A percentile compares a stretch with the other conserved stretches of the same genome.
Conservation (phyloP, 768 basidiomycete genomes). For the Macrolepiota fuliginosa region DNA sequence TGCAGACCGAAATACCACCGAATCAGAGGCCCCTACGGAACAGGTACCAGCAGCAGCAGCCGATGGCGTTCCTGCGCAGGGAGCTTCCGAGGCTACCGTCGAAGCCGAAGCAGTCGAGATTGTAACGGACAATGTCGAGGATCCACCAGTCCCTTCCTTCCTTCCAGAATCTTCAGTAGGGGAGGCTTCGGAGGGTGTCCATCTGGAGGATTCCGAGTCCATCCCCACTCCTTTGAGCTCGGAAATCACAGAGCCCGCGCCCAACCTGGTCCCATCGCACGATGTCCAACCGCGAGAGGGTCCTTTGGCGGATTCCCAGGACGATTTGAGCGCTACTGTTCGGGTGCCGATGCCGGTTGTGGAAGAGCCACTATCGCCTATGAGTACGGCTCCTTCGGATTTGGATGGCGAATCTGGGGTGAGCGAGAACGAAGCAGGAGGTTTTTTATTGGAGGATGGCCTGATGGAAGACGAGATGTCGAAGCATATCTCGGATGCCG, state of each 20-base stretch:
- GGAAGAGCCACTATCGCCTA: neutral
- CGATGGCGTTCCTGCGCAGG: neutral
- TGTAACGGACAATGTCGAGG: conserved; percentile 19
- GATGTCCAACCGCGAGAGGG: neutral
- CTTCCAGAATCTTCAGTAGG: neutral
- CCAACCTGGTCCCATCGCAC: neutral
- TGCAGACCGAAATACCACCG: neutral
- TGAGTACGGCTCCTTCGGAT: neutral
- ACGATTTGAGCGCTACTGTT: neutral
- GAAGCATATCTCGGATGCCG: neutral
- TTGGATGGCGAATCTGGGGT: neutral
- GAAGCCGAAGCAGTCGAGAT: conserved; percentile 22
- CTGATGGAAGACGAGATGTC: neutral
- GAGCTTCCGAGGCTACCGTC: neutral
- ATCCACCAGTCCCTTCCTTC: neutral
- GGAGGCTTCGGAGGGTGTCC: neutral
- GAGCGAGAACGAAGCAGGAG: neutral
- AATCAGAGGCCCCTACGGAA: neutral
- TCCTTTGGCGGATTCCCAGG: neutral
- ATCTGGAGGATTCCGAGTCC: neutral
- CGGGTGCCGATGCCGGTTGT: neutral
- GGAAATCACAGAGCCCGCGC: neutral
- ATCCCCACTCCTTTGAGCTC: neutral
- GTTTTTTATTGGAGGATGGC: conserved; percentile 1
- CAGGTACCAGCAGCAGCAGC: neutral